Evolutionary conservation across 768 basidiomycete species (phyloP).

Genomic region (Lentinula sp.): DNA sequence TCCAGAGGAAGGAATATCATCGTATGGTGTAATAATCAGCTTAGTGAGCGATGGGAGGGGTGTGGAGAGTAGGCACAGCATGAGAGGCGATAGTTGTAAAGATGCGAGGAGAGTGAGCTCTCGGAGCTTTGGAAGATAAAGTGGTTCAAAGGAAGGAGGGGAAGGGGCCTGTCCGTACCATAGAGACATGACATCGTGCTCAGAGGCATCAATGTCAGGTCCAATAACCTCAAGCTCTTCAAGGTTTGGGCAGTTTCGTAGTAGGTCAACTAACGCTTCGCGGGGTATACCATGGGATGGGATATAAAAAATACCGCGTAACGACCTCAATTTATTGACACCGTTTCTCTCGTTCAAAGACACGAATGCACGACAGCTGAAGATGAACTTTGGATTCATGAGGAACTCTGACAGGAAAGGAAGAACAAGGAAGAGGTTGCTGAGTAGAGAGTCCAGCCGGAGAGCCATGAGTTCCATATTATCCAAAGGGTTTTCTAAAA

Average conservation of each 20-base stretch:
- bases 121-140: constrained; percentile 53
- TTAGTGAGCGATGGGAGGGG: constrained; percentile 58
- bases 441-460: constrained; percentile 56
- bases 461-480: constrained; percentile 42
- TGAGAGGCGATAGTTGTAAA: constrained; percentile 59
- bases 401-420: constrained; percentile 55
- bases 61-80: constrained; percentile 52
- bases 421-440: constrained; percentile 56
- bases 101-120: constrained; percentile 53
- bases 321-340: constrained; percentile 36
- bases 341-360: constrained; percentile 51
- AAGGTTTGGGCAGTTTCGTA: constrained; percentile 49
- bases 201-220: constrained; percentile 47
- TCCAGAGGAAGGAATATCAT: constrained; percentile 57
- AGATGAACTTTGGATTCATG: constrained; percentile 49
- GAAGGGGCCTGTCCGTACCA: constrained; percentile 15
- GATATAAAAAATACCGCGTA: constrained; percentile 54
- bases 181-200: constrained; percentile 29
- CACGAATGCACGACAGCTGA: constrained; percentile 54
- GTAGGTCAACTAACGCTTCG: constrained; percentile 53
- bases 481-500: neutral
- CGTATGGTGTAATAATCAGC: constrained; percentile 68
- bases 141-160: constrained; percentile 30
- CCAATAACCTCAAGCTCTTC: constrained; percentile 62
- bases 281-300: constrained; percentile 28